Evolutionary conservation across 805 yeast genomes (phyloP).

Genomic region (Monosporozyma unispora): DNA sequence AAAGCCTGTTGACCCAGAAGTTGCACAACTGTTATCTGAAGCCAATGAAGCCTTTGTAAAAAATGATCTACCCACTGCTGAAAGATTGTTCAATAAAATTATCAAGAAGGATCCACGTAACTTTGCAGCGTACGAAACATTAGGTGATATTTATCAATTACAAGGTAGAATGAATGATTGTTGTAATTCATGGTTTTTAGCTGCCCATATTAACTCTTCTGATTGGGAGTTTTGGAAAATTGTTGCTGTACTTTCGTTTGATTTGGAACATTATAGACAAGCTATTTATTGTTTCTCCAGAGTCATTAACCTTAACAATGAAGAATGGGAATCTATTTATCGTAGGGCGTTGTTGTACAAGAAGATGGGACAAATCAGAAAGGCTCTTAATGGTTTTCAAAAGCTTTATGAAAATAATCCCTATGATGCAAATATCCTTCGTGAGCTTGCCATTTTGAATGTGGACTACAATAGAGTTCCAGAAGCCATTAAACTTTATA

Average conservation of each 20-base stretch:
- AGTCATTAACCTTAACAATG: constrained; percentile 44
- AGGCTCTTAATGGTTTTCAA: constrained; percentile 69
- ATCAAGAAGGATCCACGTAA: constrained; percentile 69
- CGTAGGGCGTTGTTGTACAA: constrained; percentile 61
- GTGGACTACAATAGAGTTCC: constrained; percentile 46
- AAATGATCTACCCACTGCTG: constrained; percentile 51
- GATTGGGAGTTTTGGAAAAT: constrained; percentile 73
- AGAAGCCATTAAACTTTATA: constrained; percentile 69
- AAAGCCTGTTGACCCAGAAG: constrained; percentile 61
- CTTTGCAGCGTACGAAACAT: constrained; percentile 75
- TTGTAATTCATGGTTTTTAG: constrained; percentile 72
- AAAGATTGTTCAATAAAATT: constrained; percentile 53
- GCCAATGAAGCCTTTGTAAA: constrained; percentile 78
- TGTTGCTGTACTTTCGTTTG: constrained; percentile 60
- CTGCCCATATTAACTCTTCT: constrained; percentile 67
- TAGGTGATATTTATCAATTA: constrained; percentile 72
- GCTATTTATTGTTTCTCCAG: constrained; percentile 71
- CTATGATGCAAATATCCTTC: constrained; percentile 45
- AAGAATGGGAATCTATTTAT: constrained; percentile 47
- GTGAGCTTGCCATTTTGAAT: constrained; percentile 49
- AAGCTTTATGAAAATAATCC: constrained; percentile 50
- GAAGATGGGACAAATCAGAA: constrained; percentile 53
- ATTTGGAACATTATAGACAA: constrained; percentile 60
- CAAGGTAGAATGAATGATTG: constrained; percentile 63
- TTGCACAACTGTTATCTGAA: constrained; percentile 50